phyloP scores from a whole-genome alignment of 2,329 filamentous ascomycete species.

The Xylaria sp. region DNA sequence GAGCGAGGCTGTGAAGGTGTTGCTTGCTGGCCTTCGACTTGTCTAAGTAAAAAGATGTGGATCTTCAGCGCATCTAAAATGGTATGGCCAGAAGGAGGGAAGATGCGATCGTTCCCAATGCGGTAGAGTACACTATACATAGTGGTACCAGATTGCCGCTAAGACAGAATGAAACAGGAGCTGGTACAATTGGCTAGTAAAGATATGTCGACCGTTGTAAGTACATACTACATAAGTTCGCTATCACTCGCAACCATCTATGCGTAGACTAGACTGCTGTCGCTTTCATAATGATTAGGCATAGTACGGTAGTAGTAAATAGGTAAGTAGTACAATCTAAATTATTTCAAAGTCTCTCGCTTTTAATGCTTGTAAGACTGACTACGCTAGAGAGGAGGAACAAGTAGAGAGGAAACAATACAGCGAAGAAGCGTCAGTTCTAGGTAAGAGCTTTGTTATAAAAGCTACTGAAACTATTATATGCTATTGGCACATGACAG shows the following conservation, averaged over 20 bases:
- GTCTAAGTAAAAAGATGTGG: slow-evolving; percentile 28
- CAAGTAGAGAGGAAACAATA: too few relatives aligned
- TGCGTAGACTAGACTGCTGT: neutral
- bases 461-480: neutral
- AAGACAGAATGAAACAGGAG: slow-evolving; percentile 6
- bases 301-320: too few relatives aligned
- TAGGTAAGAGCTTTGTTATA: too few relatives aligned
- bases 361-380: too few relatives aligned
- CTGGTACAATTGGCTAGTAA: neutral
- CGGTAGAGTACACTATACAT: slow-evolving; percentile 12
- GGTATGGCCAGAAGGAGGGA: neutral
- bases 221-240: neutral
- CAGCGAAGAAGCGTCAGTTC: too few relatives aligned
- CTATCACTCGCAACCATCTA: neutral
- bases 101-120: slow-evolving; percentile 11
- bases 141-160: neutral
- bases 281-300: neutral
- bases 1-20: slow-evolving; percentile 25
- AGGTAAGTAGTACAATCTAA: too few relatives aligned
- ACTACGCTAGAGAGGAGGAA: too few relatives aligned
- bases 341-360: too few relatives aligned
- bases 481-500: neutral
- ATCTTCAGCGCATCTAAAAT: slow-evolving; percentile 15
- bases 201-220: neutral
- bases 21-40: slow-evolving; percentile 18